Base-by-base conservation (phyloP, 805 yeast species). In the Wickerhamomyces strasburgensis region DNA sequence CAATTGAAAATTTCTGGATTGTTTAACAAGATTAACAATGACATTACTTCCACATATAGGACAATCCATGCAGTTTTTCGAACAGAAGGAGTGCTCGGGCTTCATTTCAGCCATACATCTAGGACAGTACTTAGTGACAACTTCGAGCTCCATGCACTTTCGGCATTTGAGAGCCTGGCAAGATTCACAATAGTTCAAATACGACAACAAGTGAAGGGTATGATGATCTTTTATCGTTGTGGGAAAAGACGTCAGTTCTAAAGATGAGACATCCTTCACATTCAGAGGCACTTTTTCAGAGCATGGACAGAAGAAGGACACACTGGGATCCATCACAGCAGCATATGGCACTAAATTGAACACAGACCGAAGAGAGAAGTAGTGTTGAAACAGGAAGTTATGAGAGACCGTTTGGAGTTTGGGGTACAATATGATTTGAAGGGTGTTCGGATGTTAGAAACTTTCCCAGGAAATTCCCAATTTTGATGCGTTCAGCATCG, bases 151-250 rank as follows among this genome's bases (percentile, higher is more conserved):
- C 5, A 40, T 46, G 29, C 60, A 55, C 24, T 44, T 46, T 5
- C 57, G 44, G 29, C 60, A 55, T 27, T 52, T 55, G 10, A 54
- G 33, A 6, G 55, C 47, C 14, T 54, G 49, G 27, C 60, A 55
- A 6, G 39, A 27, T 18, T 35, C 39, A 36, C 60, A 55, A 23
- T 46, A 55, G 29, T 48, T 43, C 13, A 55, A 41, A 10, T 38
- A 23, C 14, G 49, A 14, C 2, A 44, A 31, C 6, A 19, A 29
- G 24, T 54, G 53, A 7, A 34, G 43, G 0, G 58, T 51, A 33
- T 46, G 34, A 2, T 25, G 14, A 26, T 49, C 48, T 1, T 9
- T 5, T n/a, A 52, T 42, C 4, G 60, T 52, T 3, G 36, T 25
- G 1, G 60, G 58, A 33, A 45, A 49, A 1, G 49, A 28, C 13